A percentile compares a stretch with the other conserved stretches of the same genome.
Conservation (phyloP, 495 filamentous ascomycete species). For the Lineolata rhizophorae region DNA sequence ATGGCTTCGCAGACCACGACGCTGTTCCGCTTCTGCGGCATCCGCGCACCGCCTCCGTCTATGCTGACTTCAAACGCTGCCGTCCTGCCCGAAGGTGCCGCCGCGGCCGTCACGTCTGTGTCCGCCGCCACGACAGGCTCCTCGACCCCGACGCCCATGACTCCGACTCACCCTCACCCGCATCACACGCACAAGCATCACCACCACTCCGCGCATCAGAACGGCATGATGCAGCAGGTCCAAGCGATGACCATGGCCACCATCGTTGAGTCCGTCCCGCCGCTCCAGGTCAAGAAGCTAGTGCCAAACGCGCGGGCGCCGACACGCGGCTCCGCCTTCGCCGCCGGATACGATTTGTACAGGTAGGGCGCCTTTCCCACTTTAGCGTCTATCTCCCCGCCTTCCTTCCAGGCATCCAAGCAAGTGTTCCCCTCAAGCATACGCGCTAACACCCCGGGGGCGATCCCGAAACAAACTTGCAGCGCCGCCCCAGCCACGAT, state of each 20-base stretch:
- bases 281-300: conserved; percentile 72
- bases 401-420: no score
- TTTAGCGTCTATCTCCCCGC: no score
- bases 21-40: no score
- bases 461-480: conserved; percentile 4
- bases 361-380: conserved; percentile 9
- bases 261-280: conserved; percentile 21
- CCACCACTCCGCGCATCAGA: conserved; percentile 12
- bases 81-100: no score
- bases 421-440: not conserved
- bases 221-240: conserved; percentile 6
- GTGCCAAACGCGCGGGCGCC: conserved; percentile 48
- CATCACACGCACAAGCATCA: conserved; percentile 9
- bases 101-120: not conserved
- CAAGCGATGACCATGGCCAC: conserved; percentile 8
- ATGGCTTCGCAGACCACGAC: no score
- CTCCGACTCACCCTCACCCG: not conserved
- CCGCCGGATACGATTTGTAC: conserved; percentile 87
- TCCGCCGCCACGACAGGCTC: conserved; percentile 2
- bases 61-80: no score
- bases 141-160: conserved; percentile 11
- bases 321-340: conserved; percentile 70
- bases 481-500: conserved; percentile 50
- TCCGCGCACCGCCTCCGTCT: no score
- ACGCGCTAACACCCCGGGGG: not conserved